Evolutionary conservation across 2,329 filamentous ascomycete species (phyloP), one percentile per base, ranked within the genome.

Genomic region (Verticillium albo-atrum): DNA sequence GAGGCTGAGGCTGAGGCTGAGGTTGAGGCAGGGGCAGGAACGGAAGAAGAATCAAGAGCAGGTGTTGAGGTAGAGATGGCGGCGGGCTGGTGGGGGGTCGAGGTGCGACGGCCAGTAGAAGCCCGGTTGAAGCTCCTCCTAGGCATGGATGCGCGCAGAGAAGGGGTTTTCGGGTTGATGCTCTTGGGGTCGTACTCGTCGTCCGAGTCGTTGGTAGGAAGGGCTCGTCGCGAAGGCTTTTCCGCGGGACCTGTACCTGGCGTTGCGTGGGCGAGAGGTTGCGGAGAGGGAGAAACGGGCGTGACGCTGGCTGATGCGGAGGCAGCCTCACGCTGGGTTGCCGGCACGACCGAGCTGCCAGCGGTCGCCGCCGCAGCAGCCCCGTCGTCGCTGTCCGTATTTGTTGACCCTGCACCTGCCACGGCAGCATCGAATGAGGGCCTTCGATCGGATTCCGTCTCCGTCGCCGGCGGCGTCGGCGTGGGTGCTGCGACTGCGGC

Each of bases 41-140:
- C 34, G 17, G 34, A n/a, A n/a, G n/a, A n/a, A n/a, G n/a, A n/a
- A n/a, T 17, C 51, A 17, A 26, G 51, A 53, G 23, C 25, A 17
- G 51, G 51, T 14, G 25, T 28, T 26, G 51, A 53, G 26, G 51
- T 62, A 7, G 60, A 60, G n/a, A 57, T 57, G 26, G 57, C 55
- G 26, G 52, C 35, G 20, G 60, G 60, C 34, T 55, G 58, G 32
- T 60, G 32, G 3, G 62, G 60, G 3, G 58, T 52, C 5, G 62
- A 64, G 28, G 59, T 42, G 42, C 62, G 61, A 17, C 56, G 61
- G 32, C 59, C 55, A 28, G 58, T 59, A 25, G 61, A 64, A 6
- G 58, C 54, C 9, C 63, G 60, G 35, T 60, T 60, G 35, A 64
- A 34, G 56, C 63, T 64, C 55, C 61, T 59, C 23, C 62, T 60